Conservation (phyloP, 78 protist species). For the Dictyostelium purpureum region DNA sequence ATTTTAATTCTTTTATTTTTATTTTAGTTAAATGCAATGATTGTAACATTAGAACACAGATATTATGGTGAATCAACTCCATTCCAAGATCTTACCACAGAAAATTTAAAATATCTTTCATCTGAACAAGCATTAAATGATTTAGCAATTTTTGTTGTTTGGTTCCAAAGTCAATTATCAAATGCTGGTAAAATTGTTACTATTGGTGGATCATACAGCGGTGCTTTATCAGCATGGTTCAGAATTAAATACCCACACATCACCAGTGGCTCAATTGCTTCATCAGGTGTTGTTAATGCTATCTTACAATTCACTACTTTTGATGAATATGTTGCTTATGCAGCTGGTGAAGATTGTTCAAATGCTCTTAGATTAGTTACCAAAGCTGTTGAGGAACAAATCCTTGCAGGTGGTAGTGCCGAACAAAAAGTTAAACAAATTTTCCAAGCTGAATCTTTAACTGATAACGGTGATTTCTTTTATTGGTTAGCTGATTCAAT, state of each 20-base stretch:
- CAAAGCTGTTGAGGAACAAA: neutral
- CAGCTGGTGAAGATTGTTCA: constrained; percentile 57
- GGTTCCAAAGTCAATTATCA: neutral
- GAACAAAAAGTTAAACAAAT: neutral
- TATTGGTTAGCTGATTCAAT: constrained; percentile 34
- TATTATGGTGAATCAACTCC: constrained; percentile 91
- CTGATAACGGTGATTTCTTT: constrained; percentile 63
- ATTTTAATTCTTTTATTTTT: too few relatives aligned
- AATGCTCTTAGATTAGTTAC: constrained; percentile 37
- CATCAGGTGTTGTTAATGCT: constrained; percentile 72
- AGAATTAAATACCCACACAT: constrained; percentile 74
- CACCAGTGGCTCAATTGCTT: constrained; percentile 49
- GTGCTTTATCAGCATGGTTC: constrained; percentile 76
- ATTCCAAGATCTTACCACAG: constrained; percentile 35
- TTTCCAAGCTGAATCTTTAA: constrained; percentile 28
- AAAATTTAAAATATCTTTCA: constrained; percentile 82
- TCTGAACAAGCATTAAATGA: constrained; percentile 84
- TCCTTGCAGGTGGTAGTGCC: neutral
- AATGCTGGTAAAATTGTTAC: constrained; percentile 14
- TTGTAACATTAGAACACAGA: constrained; percentile 90
- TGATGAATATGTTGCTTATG: constrained; percentile 48
- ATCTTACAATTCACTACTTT: constrained; percentile 66
- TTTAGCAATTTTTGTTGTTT: constrained; percentile 34
- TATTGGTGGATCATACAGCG: constrained; percentile 68
- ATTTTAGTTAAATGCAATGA: constrained; percentile 14